phyloP scores from a whole-genome alignment of 768 basidiomycete genomes.

The Calocybe gangraenosa region DNA sequence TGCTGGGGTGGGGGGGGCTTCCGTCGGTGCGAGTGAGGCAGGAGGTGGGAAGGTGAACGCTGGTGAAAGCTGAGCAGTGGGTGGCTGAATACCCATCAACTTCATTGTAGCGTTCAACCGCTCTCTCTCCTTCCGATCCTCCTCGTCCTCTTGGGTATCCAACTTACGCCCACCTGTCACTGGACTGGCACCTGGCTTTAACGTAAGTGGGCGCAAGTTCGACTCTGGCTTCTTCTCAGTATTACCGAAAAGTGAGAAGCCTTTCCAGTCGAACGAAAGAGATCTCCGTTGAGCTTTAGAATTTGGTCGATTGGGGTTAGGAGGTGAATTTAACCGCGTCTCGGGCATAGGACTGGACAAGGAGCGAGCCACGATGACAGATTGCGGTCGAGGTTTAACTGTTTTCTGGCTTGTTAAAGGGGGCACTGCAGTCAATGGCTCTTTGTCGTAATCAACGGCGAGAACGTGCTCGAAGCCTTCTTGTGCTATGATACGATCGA shows the following conservation, averaged over 20 bases:
- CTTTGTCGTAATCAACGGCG: slow-evolving; percentile 83
- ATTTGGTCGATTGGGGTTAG: slow-evolving; percentile 21
- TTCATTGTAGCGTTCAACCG: slow-evolving; percentile 89
- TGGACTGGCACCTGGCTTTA: slow-evolving; percentile 58
- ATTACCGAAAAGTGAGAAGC: slow-evolving; percentile 64
- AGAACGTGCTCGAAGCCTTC: slow-evolving; percentile 97
- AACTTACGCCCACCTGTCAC: slow-evolving; percentile 70
- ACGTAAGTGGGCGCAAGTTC: slow-evolving; percentile 66
- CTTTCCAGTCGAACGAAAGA: slow-evolving; percentile 81
- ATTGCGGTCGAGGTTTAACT: slow-evolving; percentile 58
- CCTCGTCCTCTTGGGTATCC: slow-evolving; percentile 89
- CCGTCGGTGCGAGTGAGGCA: slow-evolving; percentile 11
- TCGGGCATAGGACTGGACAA: slow-evolving; percentile 29
- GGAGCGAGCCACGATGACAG: slow-evolving; percentile 47
- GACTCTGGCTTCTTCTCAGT: slow-evolving; percentile 63
- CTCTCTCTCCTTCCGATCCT: slow-evolving; percentile 84
- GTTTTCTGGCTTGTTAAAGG: slow-evolving; percentile 24
- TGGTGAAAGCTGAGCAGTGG: slow-evolving; percentile 36
- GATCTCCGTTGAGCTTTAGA: slow-evolving; percentile 63
- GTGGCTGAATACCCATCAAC: slow-evolving; percentile 84
- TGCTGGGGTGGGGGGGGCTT: neutral
- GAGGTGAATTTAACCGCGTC: slow-evolving; percentile 20
- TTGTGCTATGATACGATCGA: slow-evolving; percentile 93
- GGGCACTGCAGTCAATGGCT: slow-evolving; percentile 38
- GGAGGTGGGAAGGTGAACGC: slow-evolving; percentile 20